Conservation (phyloP, 2,329 filamentous ascomycete species). For the Trichoderma afroharzianum region DNA sequence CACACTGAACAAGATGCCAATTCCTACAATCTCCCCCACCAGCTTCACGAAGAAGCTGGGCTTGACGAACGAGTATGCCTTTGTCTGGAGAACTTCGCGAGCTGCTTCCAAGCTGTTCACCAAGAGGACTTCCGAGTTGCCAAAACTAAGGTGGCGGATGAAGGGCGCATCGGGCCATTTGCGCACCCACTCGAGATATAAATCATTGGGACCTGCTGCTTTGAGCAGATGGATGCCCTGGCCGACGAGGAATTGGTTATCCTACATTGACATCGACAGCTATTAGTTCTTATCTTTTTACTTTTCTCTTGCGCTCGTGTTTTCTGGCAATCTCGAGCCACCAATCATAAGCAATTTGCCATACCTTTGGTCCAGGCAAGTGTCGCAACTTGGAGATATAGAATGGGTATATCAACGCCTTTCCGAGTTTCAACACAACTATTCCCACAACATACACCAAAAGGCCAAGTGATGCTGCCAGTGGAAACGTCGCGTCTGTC, state of each 20-base stretch:
- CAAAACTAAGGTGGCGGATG: slow-evolving; percentile 4
- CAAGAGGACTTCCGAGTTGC: slow-evolving; percentile 12
- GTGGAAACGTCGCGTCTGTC: neutral
- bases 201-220: neutral
- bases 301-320: neutral
- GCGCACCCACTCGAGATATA: slow-evolving; percentile 11
- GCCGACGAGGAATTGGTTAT: slow-evolving; percentile 14
- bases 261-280: neutral
- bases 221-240: slow-evolving; percentile 8
- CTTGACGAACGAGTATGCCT: slow-evolving; percentile 5
- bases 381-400: slow-evolving; percentile 10
- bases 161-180: slow-evolving; percentile 12
- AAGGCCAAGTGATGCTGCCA: neutral
- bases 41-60: slow-evolving; percentile 9
- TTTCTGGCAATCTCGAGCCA: neutral
- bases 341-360: neutral
- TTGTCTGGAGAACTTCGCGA: slow-evolving; percentile 13
- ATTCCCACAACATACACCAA: neutral
- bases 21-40: slow-evolving; percentile 12
- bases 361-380: slow-evolving; percentile 15
- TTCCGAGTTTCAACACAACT: neutral
- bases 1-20: slow-evolving; percentile 3
- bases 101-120: slow-evolving; percentile 12
- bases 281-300: neutral
- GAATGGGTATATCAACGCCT: slow-evolving; percentile 9